Base-by-base conservation (phyloP, 2,329 filamentous ascomycete species). In the Phyllosticta capitalensis region DNA sequence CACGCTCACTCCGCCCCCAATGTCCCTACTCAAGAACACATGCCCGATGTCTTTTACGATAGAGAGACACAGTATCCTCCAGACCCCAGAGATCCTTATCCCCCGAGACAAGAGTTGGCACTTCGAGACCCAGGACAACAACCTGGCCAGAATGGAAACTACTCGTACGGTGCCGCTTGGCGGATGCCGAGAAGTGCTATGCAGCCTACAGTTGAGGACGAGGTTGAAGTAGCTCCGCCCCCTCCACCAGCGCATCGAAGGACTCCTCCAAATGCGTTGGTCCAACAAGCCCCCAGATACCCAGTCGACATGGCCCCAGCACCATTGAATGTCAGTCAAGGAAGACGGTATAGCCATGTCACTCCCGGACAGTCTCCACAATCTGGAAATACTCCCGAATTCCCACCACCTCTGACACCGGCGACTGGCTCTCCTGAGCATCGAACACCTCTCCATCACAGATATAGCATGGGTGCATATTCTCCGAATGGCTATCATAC, bases 191-290 rank as follows among this genome's bases (percentile, higher is more conserved):
- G 65, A 20, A 70, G 66, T 61, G 78, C 79, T 0, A 79, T 83
- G 81, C 83, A 85, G 65, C 82, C 81, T 2, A 85, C 80, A 6
- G 83, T 84, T 5, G 85, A 87, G 67, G 84, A 87, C 63, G 82
- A 79, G 5, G 83, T 84, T 3, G 83, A 85, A 54, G 79, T 81
- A 49, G 67, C 72, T 33, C 63, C 63, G 38, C 72, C 73, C 12
- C 73, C 73, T 19, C 72, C 72, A 3, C 72, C 72, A 9, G 68
- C 70, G 52, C 73, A 75, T 58, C 66, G 71, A 52, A 71, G 67
- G 54, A 67, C 69, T 56, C 68, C 71, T 12, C 67, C 67, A 20
- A 22, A 55, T 63, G 67, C 50, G 12, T 48, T 60, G 38, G 55
- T 55, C 14, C 54, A 59, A 20, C 54, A 59, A 20, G 55, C 20